Evolutionary conservation across 1,139 yeast genomes (phyloP).

Genomic region (Candida dubliniensis): DNA sequence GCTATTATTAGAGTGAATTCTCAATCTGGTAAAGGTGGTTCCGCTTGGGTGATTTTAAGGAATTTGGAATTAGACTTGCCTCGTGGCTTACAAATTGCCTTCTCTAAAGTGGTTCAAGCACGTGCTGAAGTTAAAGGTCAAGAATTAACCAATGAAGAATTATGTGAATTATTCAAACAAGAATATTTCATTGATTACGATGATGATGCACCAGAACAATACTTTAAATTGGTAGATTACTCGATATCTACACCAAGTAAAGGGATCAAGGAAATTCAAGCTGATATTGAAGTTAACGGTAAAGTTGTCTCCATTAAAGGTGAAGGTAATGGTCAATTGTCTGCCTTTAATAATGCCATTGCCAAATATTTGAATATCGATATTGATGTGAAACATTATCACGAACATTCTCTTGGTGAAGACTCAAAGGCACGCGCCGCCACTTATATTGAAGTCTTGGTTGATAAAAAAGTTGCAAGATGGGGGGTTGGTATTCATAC

Average conservation of each 20-base stretch:
- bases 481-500: slow-evolving; percentile 97
- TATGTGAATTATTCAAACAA: slow-evolving; percentile 36
- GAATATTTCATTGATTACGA: slow-evolving; percentile 51
- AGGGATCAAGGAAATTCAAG: slow-evolving; percentile 35
- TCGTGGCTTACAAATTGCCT: slow-evolving; percentile 44
- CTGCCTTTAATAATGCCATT: slow-evolving; percentile 79
- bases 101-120: slow-evolving; percentile 40
- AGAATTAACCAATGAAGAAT: slow-evolving; percentile 46
- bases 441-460: slow-evolving; percentile 72
- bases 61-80: slow-evolving; percentile 50
- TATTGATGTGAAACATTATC: slow-evolving; percentile 78
- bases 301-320: slow-evolving; percentile 38
- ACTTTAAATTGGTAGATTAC: slow-evolving; percentile 53
- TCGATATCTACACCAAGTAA: slow-evolving; percentile 36
- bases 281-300: slow-evolving; percentile 49
- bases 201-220: slow-evolving; percentile 28
- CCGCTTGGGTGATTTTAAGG: slow-evolving; percentile 51
- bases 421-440: slow-evolving; percentile 90
- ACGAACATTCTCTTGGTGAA: slow-evolving; percentile 89
- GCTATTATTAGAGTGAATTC: slow-evolving; percentile 54
- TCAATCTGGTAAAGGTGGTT: slow-evolving; percentile 53
- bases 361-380: slow-evolving; percentile 53
- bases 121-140: slow-evolving; percentile 45
- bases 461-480: slow-evolving; percentile 47
- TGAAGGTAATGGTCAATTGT: slow-evolving; percentile 49